Conservation (phyloP, 1,284 basidiomycete species). For the Papiliotrema laurentii region DNA sequence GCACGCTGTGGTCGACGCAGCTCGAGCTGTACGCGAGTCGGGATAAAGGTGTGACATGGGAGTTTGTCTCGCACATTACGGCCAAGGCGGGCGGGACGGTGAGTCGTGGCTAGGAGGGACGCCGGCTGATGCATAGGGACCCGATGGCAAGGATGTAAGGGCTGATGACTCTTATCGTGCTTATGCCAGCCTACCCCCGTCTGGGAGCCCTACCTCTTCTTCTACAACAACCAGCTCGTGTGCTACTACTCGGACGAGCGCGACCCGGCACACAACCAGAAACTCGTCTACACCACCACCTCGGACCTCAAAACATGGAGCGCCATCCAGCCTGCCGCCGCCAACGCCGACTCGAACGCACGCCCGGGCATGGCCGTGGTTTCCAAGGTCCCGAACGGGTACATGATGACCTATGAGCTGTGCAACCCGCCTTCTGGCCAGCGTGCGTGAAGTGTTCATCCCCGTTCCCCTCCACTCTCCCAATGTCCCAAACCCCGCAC, state of each 20-base stretch:
- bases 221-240: slow-evolving; percentile 39
- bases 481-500: too few relatives aligned
- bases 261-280: slow-evolving; percentile 43
- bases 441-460: too few relatives aligned
- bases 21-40: slow-evolving; percentile 44
- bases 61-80: slow-evolving; percentile 28
- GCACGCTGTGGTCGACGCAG: too few relatives aligned
- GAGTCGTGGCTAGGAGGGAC: too few relatives aligned
- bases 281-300: slow-evolving; percentile 42
- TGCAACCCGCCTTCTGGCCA: too few relatives aligned
- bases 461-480: too few relatives aligned
- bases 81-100: too few relatives aligned
- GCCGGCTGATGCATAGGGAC: too few relatives aligned
- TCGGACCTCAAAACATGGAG: slow-evolving; percentile 42
- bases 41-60: slow-evolving; percentile 41
- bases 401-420: slow-evolving; percentile 44
- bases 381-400: slow-evolving; percentile 35
- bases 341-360: slow-evolving; percentile 26
- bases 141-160: too few relatives aligned
- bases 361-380: slow-evolving; percentile 47
- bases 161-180: too few relatives aligned
- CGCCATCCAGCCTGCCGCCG: slow-evolving; percentile 38
- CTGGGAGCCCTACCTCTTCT: slow-evolving; percentile 31
- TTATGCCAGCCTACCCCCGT: slow-evolving; percentile 21
- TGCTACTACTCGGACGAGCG: slow-evolving; percentile 48